Evolutionary conservation across 495 filamentous ascomycete species (phyloP), one percentile per base, ranked within the genome.

Genomic region (Cenococcum geophilum): DNA sequence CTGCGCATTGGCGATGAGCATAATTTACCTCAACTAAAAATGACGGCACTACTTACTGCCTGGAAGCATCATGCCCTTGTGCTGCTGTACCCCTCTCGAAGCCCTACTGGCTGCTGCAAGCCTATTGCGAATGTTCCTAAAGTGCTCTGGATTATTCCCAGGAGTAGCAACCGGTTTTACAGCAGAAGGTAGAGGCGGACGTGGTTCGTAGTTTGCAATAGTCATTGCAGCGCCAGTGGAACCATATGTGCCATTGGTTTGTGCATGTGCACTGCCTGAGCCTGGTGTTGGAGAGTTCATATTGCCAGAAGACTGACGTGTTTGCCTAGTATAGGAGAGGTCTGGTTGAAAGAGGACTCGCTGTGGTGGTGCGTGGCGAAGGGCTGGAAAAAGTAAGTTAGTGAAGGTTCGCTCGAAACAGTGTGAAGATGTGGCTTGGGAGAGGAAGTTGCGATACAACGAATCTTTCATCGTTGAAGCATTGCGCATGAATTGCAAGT

Each of bases 341-440:
- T 92, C 89, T 3, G 89, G 88, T 67, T 90, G 87, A 74, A 91
- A 93, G n/a, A 90, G 81, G 5, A 88, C 80, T 62, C 89, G 79
- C 61, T 87, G 89, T 1, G 89, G 86, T 35, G 89, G 89, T 21
- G 86, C 86, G 69, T 91, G 88, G 52, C 89, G 79, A 54, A 93
- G 79, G 61, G 88, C 78, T 79, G 27, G 20, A 35, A 16, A 55
- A 40, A 36, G 47, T 11, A 45, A 60, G 57, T 18, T 36, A 25
- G 12, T 34, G 16, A 23, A 16, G 22, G 21, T 1, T 27, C 22
- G 21, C n/a, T 43, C 35, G 21, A 48, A 32, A n/a, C 2, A 52
- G 14, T 49, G n/a, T 4, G 23, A n/a, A 37, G 22, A 58, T 23
- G 14, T 23, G 6, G 52, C 20, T 12, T 34, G 32, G 34, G 50